Evolutionary conservation across 148 eudicot genomes (phyloP).

Genomic region (Chenopodium berlandieri): DNA sequence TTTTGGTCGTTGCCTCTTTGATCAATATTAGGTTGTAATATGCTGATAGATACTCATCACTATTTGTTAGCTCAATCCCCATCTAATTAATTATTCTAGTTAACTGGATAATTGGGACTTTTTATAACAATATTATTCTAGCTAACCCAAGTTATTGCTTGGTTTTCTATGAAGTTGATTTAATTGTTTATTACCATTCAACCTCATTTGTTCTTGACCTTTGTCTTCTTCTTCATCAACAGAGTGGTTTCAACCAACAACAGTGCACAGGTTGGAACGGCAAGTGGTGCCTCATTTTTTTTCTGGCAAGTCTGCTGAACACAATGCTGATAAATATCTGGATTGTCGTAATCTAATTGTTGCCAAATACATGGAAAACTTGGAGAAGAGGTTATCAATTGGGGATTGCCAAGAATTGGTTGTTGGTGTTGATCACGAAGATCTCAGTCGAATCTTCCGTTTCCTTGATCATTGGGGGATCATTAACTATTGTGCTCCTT

Average conservation of each 20-base stretch:
- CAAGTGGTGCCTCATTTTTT: conserved; percentile 91
- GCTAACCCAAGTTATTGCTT: neutral
- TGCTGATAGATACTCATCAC: too few species aligned
- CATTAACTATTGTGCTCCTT: conserved; percentile 69
- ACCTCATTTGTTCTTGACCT: neutral
- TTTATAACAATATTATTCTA: neutral
- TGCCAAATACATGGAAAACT: conserved; percentile 75
- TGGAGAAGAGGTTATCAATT: conserved; percentile 59
- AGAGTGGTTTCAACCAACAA: conserved; percentile 89
- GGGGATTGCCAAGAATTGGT: conserved; percentile 56
- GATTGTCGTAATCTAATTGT: conserved; percentile 70
- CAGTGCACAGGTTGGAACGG: conserved; percentile 82
- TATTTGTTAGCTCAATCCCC: too few species aligned
- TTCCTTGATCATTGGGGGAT: conserved; percentile 98
- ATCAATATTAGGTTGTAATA: too few species aligned
- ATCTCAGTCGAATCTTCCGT: conserved; percentile 65
- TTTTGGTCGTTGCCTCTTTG: too few species aligned
- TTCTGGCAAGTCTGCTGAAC: conserved; percentile 72
- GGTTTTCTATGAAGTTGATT: neutral
- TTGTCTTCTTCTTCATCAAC: conserved; percentile 25
- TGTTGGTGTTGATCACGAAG: conserved; percentile 57
- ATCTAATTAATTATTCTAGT: too few species aligned
- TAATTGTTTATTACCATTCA: neutral
- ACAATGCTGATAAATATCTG: conserved; percentile 81
- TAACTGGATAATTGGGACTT: neutral